Evolutionary conservation across 2,329 filamentous ascomycete species (phyloP), one percentile per base, ranked within the genome.

Genomic region (Diplocarpon mali): DNA sequence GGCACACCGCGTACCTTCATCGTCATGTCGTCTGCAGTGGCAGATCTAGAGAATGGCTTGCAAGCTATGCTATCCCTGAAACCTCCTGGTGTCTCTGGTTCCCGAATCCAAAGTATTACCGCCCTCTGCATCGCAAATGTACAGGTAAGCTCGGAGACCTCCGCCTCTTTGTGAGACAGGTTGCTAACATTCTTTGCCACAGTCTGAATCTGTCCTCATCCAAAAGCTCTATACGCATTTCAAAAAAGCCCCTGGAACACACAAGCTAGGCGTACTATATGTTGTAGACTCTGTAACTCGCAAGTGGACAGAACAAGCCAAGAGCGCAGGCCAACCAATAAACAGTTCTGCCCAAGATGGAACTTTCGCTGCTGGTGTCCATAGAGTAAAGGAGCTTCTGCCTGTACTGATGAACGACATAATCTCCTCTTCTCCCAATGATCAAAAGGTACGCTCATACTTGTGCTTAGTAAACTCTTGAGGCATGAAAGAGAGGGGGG

Each of bases 231-330:
- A 85, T 69, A 93, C 89, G 55, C 89, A 95, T 62, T 93, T 96
- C 75, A 95, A 93, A 68, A 94, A 92, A 68, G 83, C 89, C 56
- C 86, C 87, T 49, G 80, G 80, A 64, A 94, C 88, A 64, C 90
- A 98, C 77, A 98, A 98, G 70, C 77, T 98, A 67, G 92, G 92
- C 69, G 89, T 95, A 63, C 82, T 98, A 70, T 98, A 98, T 81
- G 89, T 96, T 70, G 86, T 98, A 89, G 92, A 98, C 76, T 95
- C 90, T 73, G 89, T 98, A 77, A 90, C 89, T 66, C 87, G 92
- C 69, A 90, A 93, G 72, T 98, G 92, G 90, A 80, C 95, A 72
- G 90, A 96, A 66, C 85, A 88, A 68, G 90, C 92, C 61, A 92
- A 89, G 69, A 77, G 81, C 61, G 76, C 84, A 56, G 85, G 85